Base-by-base conservation (phyloP, 2,329 filamentous ascomycete species). In the Apiospora marii region DNA sequence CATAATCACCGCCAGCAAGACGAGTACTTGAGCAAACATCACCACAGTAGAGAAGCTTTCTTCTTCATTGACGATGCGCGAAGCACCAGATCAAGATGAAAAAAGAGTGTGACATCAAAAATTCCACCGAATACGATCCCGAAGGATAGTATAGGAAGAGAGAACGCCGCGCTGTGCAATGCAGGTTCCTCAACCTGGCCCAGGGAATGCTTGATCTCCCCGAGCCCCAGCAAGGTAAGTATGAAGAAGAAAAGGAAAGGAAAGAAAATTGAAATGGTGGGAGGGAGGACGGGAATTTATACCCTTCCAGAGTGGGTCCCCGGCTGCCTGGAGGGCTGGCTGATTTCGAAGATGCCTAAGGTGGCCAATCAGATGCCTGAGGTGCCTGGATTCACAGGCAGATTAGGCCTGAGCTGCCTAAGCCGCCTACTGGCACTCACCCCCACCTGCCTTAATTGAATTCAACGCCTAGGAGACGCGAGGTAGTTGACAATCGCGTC, bases 161-260 rank as follows among this genome's bases (percentile, higher is more conserved):
- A 80, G 79, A 81, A 84, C 83, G 80, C 84, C 84, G 81, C 84
- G 83, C 77, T 84, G 84, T 86, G 84, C 84, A 84, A 85, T 86
- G 84, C 83, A 86, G 84, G 83, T 81, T 81, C 79, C 80, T 81
- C 82, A 76, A 75, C 77, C 82, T 85, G 81, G 78, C 76, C 73
- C 73, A 77, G 75, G 78, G 78, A 73, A 77, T 83, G 83, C 82
- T 73, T 86, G 85, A 86, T 78, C 84, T 77, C 76, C 79, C 76
- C 73, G 74, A 72, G 76, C 76, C 80, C 79, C 78, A 80, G 82
- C 80, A 85, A 85, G 83, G 83, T 84, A 85, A 85, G 84, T 85
- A 85, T 86, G 81, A 83, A 81, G 80, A 82, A 77, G 75, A 79
- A 82, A 81, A 76, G 74, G 76, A 76, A 79, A 79, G 74, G 64